Evolutionary conservation across 768 basidiomycete genomes (phyloP).

Genomic region (Mycena metata): DNA sequence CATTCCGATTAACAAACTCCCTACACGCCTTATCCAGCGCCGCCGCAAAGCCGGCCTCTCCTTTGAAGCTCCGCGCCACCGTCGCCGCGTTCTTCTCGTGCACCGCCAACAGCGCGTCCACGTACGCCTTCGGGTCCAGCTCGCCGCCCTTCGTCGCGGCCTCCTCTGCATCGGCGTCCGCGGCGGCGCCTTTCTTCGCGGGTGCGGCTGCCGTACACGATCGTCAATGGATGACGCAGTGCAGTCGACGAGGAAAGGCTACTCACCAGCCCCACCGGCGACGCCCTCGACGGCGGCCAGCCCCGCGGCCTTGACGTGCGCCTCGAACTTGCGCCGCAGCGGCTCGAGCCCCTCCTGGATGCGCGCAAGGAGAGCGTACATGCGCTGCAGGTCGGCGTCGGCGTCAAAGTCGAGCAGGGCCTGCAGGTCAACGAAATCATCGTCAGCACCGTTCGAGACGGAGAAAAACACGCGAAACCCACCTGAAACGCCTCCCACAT

Average conservation of each 20-base stretch:
- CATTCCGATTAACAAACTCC: conserved; percentile 95
- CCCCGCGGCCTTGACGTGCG: conserved; percentile 94
- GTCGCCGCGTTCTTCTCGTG: conserved; percentile 93
- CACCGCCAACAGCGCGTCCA: conserved; percentile 93
- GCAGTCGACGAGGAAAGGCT: too few relatives aligned
- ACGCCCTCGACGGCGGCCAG: conserved; percentile 83
- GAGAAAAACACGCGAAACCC: not conserved
- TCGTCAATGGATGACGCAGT: too few relatives aligned
- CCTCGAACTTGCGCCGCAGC: conserved; percentile 91
- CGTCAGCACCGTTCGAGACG: not conserved
- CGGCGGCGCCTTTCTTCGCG: not conserved
- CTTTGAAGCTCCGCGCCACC: conserved; percentile 89
- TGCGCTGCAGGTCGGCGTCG: conserved; percentile 93
- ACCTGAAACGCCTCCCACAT: conserved; percentile 96
- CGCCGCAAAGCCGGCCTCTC: conserved; percentile 93
- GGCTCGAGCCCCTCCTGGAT: conserved; percentile 94
- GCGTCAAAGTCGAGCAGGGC: conserved; percentile 92
- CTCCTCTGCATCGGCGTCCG: conserved; percentile 46
- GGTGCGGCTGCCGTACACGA: not conserved
- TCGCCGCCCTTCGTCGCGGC: conserved; percentile 66
- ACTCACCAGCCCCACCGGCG: conserved; percentile 43
- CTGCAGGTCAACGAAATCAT: not conserved
- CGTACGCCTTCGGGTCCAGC: conserved; percentile 93
- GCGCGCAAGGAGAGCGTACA: conserved; percentile 93
- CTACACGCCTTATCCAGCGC: conserved; percentile 95